phyloP scores from a whole-genome alignment of 306 rosid genomes.

The Cicer arietinum region DNA sequence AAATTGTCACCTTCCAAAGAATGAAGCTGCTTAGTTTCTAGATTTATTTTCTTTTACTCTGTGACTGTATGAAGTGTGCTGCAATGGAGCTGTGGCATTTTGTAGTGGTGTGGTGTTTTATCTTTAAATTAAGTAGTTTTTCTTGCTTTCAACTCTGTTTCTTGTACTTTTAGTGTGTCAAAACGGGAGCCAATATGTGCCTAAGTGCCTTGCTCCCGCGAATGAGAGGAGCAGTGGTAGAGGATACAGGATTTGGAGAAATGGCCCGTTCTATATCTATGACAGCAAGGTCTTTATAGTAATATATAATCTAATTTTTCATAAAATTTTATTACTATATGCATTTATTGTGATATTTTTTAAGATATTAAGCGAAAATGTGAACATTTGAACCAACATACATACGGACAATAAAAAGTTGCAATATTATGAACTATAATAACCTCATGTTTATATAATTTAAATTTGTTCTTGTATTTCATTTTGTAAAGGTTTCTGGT shows the following conservation, averaged over 20 bases:
- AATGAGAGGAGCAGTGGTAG: background rate
- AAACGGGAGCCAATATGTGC: background rate
- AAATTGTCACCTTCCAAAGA: constrained; percentile 29
- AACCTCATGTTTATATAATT: no score
- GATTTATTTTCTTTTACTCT: constrained; percentile 12
- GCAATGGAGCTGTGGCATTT: constrained; percentile 39
- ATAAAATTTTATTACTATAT: background rate
- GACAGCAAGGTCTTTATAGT: background rate
- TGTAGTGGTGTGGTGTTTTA: constrained; percentile 21
- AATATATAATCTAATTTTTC: background rate
- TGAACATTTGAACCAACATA: no score
- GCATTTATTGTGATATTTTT: background rate
- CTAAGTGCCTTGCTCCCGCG: background rate
- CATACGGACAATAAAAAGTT: no score
- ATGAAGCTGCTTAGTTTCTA: constrained; percentile 4
- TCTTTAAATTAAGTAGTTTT: background rate
- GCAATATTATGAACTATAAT: no score
- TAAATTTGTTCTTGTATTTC: no score
- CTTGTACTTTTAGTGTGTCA: background rate
- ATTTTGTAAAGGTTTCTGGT: no score
- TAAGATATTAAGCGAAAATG: background rate
- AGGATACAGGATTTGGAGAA: background rate
- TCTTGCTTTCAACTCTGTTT: constrained; percentile 1
- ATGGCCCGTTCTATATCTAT: background rate
- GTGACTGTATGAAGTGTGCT: constrained; percentile 39